Evolutionary conservation across 75 land plant genomes (phyloP), one percentile per base, ranked within the genome.

Genomic region (Pinus albicaulis): DNA sequence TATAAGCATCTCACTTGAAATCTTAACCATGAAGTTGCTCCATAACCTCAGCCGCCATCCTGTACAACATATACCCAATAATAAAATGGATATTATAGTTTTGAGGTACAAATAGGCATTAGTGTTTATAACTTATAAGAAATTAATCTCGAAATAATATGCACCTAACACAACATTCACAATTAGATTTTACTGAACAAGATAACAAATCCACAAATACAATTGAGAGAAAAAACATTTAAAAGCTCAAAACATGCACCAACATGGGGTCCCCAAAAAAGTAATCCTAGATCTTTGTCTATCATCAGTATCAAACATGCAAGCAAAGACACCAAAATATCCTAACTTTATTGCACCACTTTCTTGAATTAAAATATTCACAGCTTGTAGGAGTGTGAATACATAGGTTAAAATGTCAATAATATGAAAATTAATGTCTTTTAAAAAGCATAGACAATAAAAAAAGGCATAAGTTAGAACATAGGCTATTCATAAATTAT

Each of bases 221-320:
- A 24, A 23, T 55, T 25, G 2, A 24, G n/a, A 55, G n/a, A n/a
- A n/a, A n/a, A 4, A 52, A 73, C n/a, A 24, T 19, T 25, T 41
- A 64, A 78, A 28, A 14, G 36, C 19, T 41, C 23, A 55, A 41
- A 41, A 74, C 56, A 64, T 62, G 58, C 79, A 95, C 99, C 99
- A 96, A 89, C 99, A 96, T 55, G 99, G 99, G 14, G 99, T 96
- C 57, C 99, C 99, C 55, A 92, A 93, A 83, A 96, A 96, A 53
- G 99, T 96, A 75, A 92, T 94, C 76, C 99, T 89, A 26, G 98
- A 81, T 23, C 99, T 87, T 78, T 96, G 97, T 34, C 99, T 79
- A 81, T 96, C 99, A 38, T 98, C 99, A 72, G 91, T 82, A 60
- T 96, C 99, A 90, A 94, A 96, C 99, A 96, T 94, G 85, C 94